A percentile compares a stretch with the other conserved stretches of the same genome.
Evolutionary conservation across 2,329 filamentous ascomycete genomes (phyloP).

Genomic region (Cryphonectria nitschkei): DNA sequence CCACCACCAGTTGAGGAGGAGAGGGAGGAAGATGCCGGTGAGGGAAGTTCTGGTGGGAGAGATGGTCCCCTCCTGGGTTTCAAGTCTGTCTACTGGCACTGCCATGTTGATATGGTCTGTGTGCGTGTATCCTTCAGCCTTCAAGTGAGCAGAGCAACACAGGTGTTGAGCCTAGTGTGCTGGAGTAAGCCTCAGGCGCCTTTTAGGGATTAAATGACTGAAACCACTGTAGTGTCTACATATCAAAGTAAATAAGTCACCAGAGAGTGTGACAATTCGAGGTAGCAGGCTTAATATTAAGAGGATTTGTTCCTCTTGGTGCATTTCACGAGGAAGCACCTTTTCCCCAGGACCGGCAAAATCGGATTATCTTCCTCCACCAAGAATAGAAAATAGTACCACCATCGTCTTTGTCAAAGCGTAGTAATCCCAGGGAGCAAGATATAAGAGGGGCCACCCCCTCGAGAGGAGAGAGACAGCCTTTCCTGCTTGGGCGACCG

Average conservation of each 20-base stretch:
- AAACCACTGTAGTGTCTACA: background rate
- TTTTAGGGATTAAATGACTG: background rate
- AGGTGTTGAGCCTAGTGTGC: conserved; percentile 21
- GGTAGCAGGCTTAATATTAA: background rate
- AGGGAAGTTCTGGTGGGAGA: conserved; percentile 35
- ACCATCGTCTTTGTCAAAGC: conserved; percentile 20
- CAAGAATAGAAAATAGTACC: conserved; percentile 1
- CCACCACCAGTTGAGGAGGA: conserved; percentile 38
- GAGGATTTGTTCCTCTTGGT: background rate
- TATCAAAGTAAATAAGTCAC: background rate
- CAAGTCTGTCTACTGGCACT: conserved; percentile 31
- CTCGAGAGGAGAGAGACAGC: background rate
- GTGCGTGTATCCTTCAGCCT: background rate
- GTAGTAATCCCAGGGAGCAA: conserved; percentile 8
- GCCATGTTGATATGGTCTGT: conserved; percentile 32
- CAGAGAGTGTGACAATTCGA: background rate
- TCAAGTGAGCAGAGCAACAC: background rate
- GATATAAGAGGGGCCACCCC: background rate
- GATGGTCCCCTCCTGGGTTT: conserved; percentile 33
- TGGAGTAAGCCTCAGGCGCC: background rate
- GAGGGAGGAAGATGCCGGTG: conserved; percentile 27
- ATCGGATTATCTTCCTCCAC: conserved; percentile 1
- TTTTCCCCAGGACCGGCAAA: background rate
- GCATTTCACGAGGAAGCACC: conserved; percentile 2
- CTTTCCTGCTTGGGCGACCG: background rate